A percentile compares a stretch with the other conserved stretches of the same genome.
Evolutionary conservation across 1,139 yeast genomes (phyloP).

Genomic region (Suhomyces yuchorum): DNA sequence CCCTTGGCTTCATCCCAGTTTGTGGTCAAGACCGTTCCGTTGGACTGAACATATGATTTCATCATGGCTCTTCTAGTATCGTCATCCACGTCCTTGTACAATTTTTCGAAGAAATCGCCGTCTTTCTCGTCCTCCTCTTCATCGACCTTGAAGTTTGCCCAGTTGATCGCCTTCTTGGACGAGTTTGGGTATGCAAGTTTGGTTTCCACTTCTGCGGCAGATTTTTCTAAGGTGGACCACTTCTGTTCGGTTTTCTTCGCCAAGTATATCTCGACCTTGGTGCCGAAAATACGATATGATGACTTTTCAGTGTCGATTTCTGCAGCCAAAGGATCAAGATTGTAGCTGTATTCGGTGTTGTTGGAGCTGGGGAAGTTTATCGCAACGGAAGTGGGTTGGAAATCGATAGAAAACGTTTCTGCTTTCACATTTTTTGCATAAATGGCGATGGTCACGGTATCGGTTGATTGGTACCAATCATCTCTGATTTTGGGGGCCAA

Average conservation of each 20-base stretch:
- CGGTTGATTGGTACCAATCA: conserved; percentile 78
- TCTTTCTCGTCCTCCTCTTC: conserved; percentile 54
- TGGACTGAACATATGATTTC: conserved; percentile 92
- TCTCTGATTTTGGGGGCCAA: conserved; percentile 52
- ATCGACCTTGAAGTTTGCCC: conserved; percentile 67
- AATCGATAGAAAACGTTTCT: conserved; percentile 40
- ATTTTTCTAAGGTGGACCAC: conserved; percentile 50
- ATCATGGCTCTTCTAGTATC: conserved; percentile 94
- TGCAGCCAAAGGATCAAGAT: conserved; percentile 52
- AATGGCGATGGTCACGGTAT: conserved; percentile 63
- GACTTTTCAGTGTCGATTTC: conserved; percentile 52
- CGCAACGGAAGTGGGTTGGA: conserved; percentile 34
- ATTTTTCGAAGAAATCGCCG: conserved; percentile 70
- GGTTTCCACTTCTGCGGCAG: conserved; percentile 9
- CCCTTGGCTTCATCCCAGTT: conserved; percentile 89
- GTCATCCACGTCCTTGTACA: conserved; percentile 81
- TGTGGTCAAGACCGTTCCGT: conserved; percentile 91
- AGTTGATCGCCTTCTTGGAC: conserved; percentile 60
- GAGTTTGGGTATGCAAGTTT: conserved; percentile 59
- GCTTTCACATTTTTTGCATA: conserved; percentile 68
- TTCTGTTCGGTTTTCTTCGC: conserved; percentile 35
- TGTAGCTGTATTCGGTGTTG: conserved; percentile 51
- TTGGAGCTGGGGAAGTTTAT: conserved; percentile 50
- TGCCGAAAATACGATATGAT: conserved; percentile 56
- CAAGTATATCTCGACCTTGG: conserved; percentile 72